Conservation (phyloP, 176 grass and related monocot species). For the Stipa capillata region DNA sequence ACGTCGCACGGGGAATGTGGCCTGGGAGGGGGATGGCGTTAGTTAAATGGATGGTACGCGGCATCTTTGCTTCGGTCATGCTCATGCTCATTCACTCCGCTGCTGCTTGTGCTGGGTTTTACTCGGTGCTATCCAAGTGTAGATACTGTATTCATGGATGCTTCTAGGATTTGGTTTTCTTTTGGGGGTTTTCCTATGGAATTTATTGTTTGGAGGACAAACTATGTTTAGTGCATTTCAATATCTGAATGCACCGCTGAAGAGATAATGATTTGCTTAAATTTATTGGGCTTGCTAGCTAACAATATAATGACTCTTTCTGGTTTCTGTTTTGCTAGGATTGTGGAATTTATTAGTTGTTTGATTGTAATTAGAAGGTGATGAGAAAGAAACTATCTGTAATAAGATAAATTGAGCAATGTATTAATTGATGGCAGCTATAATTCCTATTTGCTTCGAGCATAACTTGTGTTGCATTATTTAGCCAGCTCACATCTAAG, state of each 20-base stretch:
- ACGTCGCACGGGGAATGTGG: neutral
- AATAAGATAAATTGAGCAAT: neutral
- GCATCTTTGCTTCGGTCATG: neutral
- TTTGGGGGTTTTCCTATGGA: neutral
- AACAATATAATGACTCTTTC: neutral
- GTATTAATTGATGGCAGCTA: neutral
- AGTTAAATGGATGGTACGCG: neutral
- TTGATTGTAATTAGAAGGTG: neutral
- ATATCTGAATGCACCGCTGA: neutral
- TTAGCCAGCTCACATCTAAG: neutral
- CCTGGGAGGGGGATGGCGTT: neutral
- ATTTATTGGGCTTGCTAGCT: neutral
- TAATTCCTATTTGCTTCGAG: neutral
- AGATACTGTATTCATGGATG: slow-evolving; percentile 12
- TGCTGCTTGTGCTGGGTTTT: neutral
- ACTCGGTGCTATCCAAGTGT: neutral
- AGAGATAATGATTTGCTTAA: neutral
- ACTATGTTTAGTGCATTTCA: neutral
- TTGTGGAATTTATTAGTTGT: neutral
- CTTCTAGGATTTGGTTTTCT: neutral
- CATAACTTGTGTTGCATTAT: neutral
- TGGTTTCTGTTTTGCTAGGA: fast-evolving
- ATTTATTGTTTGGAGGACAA: neutral
- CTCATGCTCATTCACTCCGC: neutral
- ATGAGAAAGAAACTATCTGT: neutral